Percentiles rank a stretch among this genome's conserved stretches.
These are phyloP conservation scores for Cryptosporidium xiaoi DNA, from an alignment of 169 alveolate species.

Conservation along the genomic window DNA sequence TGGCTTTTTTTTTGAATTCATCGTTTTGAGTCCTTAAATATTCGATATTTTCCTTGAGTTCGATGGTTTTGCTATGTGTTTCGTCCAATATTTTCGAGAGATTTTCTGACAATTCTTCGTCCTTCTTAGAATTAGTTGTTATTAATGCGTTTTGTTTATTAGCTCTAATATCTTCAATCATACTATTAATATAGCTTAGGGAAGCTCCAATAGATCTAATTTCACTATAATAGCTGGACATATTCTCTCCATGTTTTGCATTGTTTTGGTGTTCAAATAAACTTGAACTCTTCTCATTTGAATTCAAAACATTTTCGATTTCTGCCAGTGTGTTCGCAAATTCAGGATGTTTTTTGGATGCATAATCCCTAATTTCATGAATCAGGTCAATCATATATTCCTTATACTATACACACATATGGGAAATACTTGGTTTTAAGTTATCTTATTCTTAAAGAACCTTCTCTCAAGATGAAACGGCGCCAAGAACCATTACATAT, in stretches of 20 bases:
- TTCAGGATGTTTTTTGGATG: slow-evolving; percentile 47
- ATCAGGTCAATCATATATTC: slow-evolving; percentile 56
- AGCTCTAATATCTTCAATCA: slow-evolving; percentile 47
- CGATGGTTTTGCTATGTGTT: slow-evolving; percentile 49
- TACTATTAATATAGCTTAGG: slow-evolving; percentile 41
- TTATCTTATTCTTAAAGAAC: background rate
- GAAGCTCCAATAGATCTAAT: slow-evolving; percentile 65
- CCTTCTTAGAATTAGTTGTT: slow-evolving; percentile 60
- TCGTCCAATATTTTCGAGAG: slow-evolving; percentile 73
- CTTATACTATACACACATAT: background rate
- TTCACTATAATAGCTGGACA: slow-evolving; percentile 60
- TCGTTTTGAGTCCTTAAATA: slow-evolving; percentile 62
- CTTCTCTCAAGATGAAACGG: background rate
- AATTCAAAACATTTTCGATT: slow-evolving; percentile 25
- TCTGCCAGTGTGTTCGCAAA: background rate
- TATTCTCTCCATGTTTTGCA: slow-evolving; percentile 18
- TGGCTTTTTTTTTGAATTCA: slow-evolving; percentile 33
- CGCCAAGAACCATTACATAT: background rate
- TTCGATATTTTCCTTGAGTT: slow-evolving; percentile 73
- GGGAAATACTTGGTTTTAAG: background rate
- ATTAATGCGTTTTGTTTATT: slow-evolving; percentile 60
- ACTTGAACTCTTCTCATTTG: background rate
- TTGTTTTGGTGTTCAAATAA: slow-evolving; percentile 4
- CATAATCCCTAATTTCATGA: slow-evolving; percentile 43
- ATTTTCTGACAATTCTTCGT: slow-evolving; percentile 47